Conservation (phyloP, 176 grass and related monocot genomes). For the Oryza rufipogon region DNA sequence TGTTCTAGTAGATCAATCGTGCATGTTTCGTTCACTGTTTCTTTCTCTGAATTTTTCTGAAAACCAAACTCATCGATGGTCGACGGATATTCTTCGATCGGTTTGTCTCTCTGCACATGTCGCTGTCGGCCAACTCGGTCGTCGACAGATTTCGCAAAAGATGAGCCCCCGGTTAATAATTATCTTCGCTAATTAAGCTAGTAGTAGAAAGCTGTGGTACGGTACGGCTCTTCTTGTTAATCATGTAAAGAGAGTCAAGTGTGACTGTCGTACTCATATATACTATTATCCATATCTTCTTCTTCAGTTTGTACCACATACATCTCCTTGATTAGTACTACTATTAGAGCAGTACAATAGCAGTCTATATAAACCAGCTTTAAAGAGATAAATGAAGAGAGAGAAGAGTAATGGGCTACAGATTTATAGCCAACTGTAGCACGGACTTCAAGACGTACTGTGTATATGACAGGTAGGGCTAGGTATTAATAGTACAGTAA, state of each 20-base stretch:
- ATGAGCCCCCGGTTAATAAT: neutral
- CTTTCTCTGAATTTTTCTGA: neutral
- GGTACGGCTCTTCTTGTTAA: neutral
- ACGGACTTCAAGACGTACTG: too few relatives aligned
- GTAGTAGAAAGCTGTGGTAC: neutral
- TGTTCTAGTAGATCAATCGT: neutral
- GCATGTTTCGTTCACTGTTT: neutral
- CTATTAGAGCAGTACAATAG: neutral
- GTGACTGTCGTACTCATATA: neutral
- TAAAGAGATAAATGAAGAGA: too few relatives aligned
- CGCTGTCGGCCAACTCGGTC: neutral
- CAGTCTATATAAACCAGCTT: too few relatives aligned
- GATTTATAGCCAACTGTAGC: too few relatives aligned
- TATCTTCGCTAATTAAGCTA: neutral
- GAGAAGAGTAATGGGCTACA: too few relatives aligned
- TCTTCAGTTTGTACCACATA: neutral
- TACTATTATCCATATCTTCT: neutral
- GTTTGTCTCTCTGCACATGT: neutral
- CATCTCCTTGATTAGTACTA: neutral
- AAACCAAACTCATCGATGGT: neutral
- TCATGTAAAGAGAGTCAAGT: neutral
- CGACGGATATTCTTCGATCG: neutral
- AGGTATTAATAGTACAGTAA: too few relatives aligned
- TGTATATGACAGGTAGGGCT: too few relatives aligned
- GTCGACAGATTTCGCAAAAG: neutral